Percentiles rank a stretch among this genome's conserved stretches.
Evolutionary conservation across 345 rosid species (phyloP).

Genomic region (Populus simonii): DNA sequence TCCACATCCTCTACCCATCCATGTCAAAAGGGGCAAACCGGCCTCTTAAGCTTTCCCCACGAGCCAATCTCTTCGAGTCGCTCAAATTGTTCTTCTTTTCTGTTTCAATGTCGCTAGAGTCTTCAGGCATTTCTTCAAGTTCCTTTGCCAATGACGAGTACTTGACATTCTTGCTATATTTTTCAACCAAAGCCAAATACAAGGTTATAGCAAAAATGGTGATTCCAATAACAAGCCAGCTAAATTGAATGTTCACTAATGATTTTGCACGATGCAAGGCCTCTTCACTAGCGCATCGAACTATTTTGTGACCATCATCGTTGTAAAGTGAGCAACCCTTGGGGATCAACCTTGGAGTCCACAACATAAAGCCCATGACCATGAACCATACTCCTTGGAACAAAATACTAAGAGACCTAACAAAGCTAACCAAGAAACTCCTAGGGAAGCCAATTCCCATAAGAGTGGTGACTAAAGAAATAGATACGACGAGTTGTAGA

Average conservation of each 20-base stretch:
- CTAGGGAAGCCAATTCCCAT: constrained; percentile 49
- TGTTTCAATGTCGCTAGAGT: neutral
- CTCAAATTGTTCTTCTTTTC: neutral
- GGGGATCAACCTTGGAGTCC: constrained; percentile 62
- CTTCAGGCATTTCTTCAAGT: neutral
- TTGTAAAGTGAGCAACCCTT: constrained; percentile 55
- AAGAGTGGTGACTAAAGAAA: constrained; percentile 54
- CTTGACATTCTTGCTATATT: neutral
- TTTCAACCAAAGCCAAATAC: neutral
- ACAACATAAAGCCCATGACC: constrained; percentile 61
- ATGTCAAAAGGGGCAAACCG: neutral
- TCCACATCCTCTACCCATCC: neutral
- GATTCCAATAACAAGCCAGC: constrained; percentile 27
- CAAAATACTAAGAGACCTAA: constrained; percentile 50
- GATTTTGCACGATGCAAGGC: constrained; percentile 64
- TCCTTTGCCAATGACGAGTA: neutral
- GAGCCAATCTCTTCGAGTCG: neutral
- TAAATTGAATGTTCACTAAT: constrained; percentile 57
- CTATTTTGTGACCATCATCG: constrained; percentile 64
- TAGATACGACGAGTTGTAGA: constrained; percentile 43
- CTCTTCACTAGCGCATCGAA: constrained; percentile 45
- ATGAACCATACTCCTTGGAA: constrained; percentile 81
- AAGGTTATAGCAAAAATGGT: neutral
- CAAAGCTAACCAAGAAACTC: constrained; percentile 65
- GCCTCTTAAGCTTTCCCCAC: neutral